These are phyloP conservation scores for Malus asiatica DNA, from an alignment of 306 rosid species.

Conservation along the genomic window DNA sequence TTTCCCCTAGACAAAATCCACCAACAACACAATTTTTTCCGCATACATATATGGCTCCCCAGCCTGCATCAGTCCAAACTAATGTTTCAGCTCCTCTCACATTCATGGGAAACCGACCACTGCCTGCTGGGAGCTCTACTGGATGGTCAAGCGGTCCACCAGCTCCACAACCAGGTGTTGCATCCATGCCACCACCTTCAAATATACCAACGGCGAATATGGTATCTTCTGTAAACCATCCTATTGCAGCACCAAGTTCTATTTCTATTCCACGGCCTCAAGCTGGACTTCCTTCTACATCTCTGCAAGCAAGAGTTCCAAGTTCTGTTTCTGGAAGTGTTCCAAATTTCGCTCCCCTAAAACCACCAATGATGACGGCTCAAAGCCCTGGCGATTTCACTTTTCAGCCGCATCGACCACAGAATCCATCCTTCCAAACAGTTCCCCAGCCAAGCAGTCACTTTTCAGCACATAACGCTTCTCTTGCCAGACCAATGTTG, in stretches of 20 bases:
- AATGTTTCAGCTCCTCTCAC: constrained; percentile 40
- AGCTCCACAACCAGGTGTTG: too few relatives aligned
- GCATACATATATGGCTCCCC: constrained; percentile 36
- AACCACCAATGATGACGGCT: constrained; percentile 29
- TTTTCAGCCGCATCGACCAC: constrained; percentile 53
- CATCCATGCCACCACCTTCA: too few relatives aligned
- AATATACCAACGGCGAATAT: too few relatives aligned
- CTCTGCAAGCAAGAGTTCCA: not conserved
- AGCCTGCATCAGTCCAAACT: constrained; percentile 33
- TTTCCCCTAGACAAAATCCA: constrained; percentile 35
- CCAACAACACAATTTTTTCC: constrained; percentile 27
- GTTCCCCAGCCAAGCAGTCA: constrained; percentile 36
- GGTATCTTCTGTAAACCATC: too few relatives aligned
- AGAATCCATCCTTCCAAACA: constrained; percentile 38
- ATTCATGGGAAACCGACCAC: constrained; percentile 30
- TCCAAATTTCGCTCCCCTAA: constrained; percentile 24
- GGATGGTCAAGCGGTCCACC: constrained; percentile 8
- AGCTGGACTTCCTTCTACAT: too few relatives aligned
- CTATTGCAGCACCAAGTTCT: too few relatives aligned
- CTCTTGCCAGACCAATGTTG: constrained; percentile 11
- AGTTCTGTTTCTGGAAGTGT: constrained; percentile 37
- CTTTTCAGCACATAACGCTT: constrained; percentile 27
- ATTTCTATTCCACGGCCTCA: too few relatives aligned
- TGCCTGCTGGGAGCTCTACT: constrained; percentile 31
- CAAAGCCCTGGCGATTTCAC: constrained; percentile 59